Evolutionary conservation across 2,329 filamentous ascomycete genomes (phyloP).

Genomic region (Colletotrichum horii): DNA sequence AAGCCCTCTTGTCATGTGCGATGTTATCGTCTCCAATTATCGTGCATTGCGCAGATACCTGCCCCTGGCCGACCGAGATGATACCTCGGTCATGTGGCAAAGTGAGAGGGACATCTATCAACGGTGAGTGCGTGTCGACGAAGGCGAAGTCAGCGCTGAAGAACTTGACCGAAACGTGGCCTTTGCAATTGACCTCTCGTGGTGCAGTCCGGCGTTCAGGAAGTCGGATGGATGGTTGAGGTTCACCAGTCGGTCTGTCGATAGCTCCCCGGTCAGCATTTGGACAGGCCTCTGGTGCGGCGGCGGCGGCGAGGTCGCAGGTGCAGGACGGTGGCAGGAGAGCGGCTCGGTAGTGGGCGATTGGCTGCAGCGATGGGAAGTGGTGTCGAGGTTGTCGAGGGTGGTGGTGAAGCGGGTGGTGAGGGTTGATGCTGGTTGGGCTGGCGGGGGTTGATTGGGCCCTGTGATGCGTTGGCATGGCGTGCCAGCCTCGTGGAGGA

Average conservation of each 20-base stretch:
- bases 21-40: background rate
- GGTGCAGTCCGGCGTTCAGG: background rate
- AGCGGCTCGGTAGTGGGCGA: conserved; percentile 11
- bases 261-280: background rate
- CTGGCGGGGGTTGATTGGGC: conserved; percentile 18
- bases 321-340: background rate
- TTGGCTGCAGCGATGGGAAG: background rate
- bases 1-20: background rate
- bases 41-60: background rate
- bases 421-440: conserved; percentile 18
- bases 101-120: background rate
- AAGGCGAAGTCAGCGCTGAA: background rate
- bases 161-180: background rate
- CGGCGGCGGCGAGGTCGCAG: background rate
- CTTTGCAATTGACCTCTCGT: background rate
- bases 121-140: background rate
- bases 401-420: background rate
- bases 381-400: background rate
- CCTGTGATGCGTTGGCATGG: conserved; percentile 24
- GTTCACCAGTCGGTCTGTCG: background rate
- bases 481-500: conserved; percentile 24
- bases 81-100: background rate
- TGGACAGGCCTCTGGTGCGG: background rate
- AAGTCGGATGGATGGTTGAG: background rate
- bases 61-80: background rate